Percentiles rank a stretch among this genome's conserved stretches.
Conservation (phyloP, 2,329 filamentous ascomycete species). For the Pezicula radicicola region DNA sequence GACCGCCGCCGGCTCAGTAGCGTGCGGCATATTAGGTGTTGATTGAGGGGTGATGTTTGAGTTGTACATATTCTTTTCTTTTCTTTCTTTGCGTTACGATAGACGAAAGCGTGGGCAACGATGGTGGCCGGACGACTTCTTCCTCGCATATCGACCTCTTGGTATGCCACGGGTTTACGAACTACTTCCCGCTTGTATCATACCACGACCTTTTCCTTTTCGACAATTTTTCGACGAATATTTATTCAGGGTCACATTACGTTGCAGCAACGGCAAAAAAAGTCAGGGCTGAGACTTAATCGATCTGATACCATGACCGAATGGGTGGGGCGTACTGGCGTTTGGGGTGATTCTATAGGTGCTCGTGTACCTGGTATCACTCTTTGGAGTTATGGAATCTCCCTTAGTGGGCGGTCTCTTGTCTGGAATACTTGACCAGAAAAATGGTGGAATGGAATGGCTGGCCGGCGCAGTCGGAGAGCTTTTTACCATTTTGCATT, state of each 20-base stretch:
- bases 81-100: conserved; percentile 21
- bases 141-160: conserved; percentile 15
- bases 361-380: conserved; percentile 18
- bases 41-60: conserved; percentile 14
- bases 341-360: conserved; percentile 20
- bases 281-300: conserved; percentile 22
- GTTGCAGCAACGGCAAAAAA: conserved; percentile 27
- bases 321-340: conserved; percentile 21
- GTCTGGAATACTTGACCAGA: neutral
- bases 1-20: conserved; percentile 23
- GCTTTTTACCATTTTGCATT: neutral
- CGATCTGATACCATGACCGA: conserved; percentile 27
- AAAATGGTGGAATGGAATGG: neutral
- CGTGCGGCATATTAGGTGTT: conserved; percentile 1
- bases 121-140: conserved; percentile 13
- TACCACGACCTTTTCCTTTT: conserved; percentile 26
- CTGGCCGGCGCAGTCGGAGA: neutral
- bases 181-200: conserved; percentile 27
- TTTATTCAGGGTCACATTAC: conserved; percentile 21
- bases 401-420: neutral
- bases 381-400: neutral
- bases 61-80: conserved; percentile 30
- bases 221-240: conserved; percentile 13
- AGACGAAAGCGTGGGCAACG: conserved; percentile 15
- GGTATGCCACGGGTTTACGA: conserved; percentile 2